Percentiles rank a stretch among this genome's conserved stretches.
Conservation (phyloP, 345 rosid genomes). For the Psidium friedrichsthalianum region DNA sequence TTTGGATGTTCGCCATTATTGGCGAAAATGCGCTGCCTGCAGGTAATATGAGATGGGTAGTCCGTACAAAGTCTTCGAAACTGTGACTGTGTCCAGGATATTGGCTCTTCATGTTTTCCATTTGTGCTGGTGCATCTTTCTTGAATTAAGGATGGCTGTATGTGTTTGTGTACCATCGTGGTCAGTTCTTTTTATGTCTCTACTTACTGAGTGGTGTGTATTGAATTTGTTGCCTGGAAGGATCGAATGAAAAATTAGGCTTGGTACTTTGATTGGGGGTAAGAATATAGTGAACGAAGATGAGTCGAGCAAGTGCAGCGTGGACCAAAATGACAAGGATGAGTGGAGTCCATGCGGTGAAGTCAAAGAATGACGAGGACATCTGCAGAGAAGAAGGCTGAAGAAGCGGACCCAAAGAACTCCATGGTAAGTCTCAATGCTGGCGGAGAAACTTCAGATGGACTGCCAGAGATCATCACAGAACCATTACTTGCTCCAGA, state of each 20-base stretch:
- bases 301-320: neutral
- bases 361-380: too few relatives aligned
- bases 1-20: neutral
- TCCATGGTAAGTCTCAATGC: neutral
- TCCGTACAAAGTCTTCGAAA: neutral
- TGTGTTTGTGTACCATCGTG: neutral
- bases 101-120: neutral
- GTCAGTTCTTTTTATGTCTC: too few relatives aligned
- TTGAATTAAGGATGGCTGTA: neutral
- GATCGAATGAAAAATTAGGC: neutral
- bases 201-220: neutral
- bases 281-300: neutral
- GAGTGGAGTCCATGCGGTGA: too few relatives aligned
- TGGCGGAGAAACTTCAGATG: neutral
- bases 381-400: neutral
- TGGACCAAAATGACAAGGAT: conserved; percentile 37
- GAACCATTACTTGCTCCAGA: neutral
- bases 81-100: neutral
- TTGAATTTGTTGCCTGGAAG: neutral
- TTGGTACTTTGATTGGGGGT: neutral
- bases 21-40: neutral
- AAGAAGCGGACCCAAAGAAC: neutral
- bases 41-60: neutral
- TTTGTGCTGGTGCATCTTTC: neutral
- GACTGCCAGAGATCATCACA: neutral